These are phyloP conservation scores for Tuctoria greenei DNA, from an alignment of 176 grass and related monocot species.

Conservation along the genomic window DNA sequence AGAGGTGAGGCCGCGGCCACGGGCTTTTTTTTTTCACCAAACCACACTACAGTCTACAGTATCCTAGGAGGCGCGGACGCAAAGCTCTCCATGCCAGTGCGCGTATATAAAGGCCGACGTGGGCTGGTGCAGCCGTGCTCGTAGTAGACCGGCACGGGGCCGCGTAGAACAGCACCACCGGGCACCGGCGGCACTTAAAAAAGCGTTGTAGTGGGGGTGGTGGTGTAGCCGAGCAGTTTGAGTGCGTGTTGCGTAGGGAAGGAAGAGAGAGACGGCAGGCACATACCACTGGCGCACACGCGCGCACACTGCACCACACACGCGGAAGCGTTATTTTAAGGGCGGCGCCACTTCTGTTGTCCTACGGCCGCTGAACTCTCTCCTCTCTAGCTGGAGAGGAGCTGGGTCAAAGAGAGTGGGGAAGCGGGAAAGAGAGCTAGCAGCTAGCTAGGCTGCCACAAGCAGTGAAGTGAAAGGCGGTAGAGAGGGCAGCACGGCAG, in stretches of 20 bases:
- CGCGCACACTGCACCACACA: constrained; percentile 41
- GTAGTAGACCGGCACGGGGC: neutral
- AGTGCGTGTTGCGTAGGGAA: constrained; percentile 14
- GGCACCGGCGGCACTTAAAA: constrained; percentile 10
- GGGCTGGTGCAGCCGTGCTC: neutral
- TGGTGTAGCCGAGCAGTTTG: neutral
- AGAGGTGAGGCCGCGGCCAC: neutral
- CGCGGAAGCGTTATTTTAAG: constrained; percentile 39
- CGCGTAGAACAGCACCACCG: neutral
- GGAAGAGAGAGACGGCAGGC: neutral
- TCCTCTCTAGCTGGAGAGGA: constrained; percentile 18
- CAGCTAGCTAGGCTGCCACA: neutral
- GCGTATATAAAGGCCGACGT: constrained; percentile 1
- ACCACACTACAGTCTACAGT: neutral
- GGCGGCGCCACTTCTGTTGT: constrained; percentile 38
- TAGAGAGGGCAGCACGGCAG: neutral
- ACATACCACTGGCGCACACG: constrained; percentile 12
- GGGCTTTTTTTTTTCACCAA: neutral
- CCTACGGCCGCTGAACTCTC: neutral
- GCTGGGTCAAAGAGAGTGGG: neutral
- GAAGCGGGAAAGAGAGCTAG: neutral
- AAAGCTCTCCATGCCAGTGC: neutral
- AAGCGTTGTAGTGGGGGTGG: neutral
- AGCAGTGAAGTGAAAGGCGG: neutral
- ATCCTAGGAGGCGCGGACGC: neutral